Percentiles rank a stretch among this genome's conserved stretches.
Conservation (phyloP, 768 basidiomycete genomes). For the Pulveroboletus sp. region DNA sequence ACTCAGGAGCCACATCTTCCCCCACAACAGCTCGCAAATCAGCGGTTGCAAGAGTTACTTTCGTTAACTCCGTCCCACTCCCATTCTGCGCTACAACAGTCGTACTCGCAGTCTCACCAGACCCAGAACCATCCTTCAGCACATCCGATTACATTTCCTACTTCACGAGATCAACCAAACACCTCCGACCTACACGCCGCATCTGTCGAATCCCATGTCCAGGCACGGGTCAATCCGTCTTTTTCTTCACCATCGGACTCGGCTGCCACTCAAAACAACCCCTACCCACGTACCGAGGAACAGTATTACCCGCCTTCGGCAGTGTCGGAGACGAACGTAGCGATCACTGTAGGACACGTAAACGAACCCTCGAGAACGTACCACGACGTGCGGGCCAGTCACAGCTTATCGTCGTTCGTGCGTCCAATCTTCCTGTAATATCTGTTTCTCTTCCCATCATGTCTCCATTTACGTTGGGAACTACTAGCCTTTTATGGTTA, state of each 20-base stretch:
- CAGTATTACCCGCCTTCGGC: constrained; percentile 4
- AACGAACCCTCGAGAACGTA: constrained; percentile 7
- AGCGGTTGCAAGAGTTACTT: constrained; percentile 25
- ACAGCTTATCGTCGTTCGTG: constrained; percentile 23
- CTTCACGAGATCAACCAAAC: neutral
- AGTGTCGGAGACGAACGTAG: constrained; percentile 5
- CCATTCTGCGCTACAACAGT: neutral
- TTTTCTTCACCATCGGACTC: constrained; percentile 6
- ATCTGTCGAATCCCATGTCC: neutral
- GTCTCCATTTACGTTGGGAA: neutral
- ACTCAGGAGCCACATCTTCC: neutral
- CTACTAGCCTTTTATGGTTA: neutral
- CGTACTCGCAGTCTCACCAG: neutral
- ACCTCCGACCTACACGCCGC: neutral
- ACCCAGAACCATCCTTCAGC: constrained; percentile 2
- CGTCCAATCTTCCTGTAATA: constrained; percentile 5
- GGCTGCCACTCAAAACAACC: neutral
- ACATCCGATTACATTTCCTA: neutral
- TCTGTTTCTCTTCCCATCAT: neutral
- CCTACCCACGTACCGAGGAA: constrained; percentile 4
- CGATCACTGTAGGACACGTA: constrained; percentile 16
- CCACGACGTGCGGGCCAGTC: constrained; percentile 13
- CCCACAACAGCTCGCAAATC: constrained; percentile 13
- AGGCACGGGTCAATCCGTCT: neutral
- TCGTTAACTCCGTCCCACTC: constrained; percentile 6